Evolutionary conservation across 2,329 filamentous ascomycete species (phyloP).

Genomic region (Lachnellula suecica): DNA sequence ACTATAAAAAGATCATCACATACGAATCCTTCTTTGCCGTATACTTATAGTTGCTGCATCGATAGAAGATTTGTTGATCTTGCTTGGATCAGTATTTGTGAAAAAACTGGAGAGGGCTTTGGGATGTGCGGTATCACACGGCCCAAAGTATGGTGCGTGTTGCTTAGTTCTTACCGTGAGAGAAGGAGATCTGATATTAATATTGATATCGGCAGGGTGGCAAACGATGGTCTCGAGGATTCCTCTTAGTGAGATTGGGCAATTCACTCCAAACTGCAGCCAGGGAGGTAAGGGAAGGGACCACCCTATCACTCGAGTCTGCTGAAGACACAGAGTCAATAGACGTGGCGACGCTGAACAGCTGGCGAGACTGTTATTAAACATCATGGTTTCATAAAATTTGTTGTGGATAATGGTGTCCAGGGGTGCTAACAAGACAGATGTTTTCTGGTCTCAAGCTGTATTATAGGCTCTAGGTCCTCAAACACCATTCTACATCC

Average conservation of each 20-base stretch:
- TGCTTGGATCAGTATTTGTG: slow-evolving; percentile 23
- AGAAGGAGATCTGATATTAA: slow-evolving; percentile 25
- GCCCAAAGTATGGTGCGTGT: slow-evolving; percentile 27
- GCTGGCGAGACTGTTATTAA: slow-evolving; percentile 21
- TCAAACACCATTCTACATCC: slow-evolving; percentile 20
- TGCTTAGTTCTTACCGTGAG: slow-evolving; percentile 26
- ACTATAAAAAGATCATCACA: slow-evolving; percentile 21
- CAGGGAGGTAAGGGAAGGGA: slow-evolving; percentile 34
- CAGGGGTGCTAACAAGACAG: slow-evolving; percentile 13
- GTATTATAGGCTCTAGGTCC: slow-evolving; percentile 29
- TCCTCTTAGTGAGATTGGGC: slow-evolving; percentile 28
- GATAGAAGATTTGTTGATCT: slow-evolving; percentile 25
- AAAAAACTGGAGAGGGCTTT: slow-evolving; percentile 21
- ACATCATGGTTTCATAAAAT: slow-evolving; percentile 19
- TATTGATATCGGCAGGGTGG: slow-evolving; percentile 26
- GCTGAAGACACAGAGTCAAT: slow-evolving; percentile 15
- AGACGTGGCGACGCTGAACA: slow-evolving; percentile 29
- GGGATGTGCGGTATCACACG: slow-evolving; percentile 21
- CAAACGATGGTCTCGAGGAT: slow-evolving; percentile 23
- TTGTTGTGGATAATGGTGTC: slow-evolving; percentile 17
- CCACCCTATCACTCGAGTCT: slow-evolving; percentile 28
- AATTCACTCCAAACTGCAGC: slow-evolving; percentile 27
- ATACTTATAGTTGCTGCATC: slow-evolving; percentile 30
- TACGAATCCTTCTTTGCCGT: slow-evolving; percentile 21
- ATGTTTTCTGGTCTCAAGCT: slow-evolving; percentile 21